Evolutionary conservation across 805 yeast species (phyloP), one percentile per base, ranked within the genome.

Genomic region (Candida qinlingensis): DNA sequence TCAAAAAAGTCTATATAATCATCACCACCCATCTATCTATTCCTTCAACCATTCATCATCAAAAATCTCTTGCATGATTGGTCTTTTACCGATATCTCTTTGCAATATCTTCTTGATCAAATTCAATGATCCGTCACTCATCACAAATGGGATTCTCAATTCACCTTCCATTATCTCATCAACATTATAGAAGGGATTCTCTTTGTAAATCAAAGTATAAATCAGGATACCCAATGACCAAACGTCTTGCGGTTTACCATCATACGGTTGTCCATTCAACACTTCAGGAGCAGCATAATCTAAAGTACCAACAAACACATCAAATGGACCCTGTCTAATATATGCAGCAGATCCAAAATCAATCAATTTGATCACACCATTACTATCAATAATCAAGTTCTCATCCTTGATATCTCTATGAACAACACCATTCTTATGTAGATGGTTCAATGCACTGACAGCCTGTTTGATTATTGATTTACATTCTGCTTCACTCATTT

Each of bases 211-310:
- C 61, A 94, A 78, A 0, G 97, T 94, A 68, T 91, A 94, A 26
- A 94, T 70, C 49, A 94, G 70, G 26, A 94, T 87, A 3, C 99
- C 99, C 62, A 92, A 73, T 0, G 98, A 96, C 99, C 99, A 94
- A 2, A 91, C 84, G 67, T 94, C 99, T 65, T 94, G 99, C 4
- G 96, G 92, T 63, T 80, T 85, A 26, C 99, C 99, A 45, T 81
- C 89, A 61, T 92, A 94, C 26, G 91, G 85, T 51, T 82, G 83
- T 2, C 98, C 99, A 45, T 83, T 76, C 35, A 94, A 72, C 0
- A 94, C 96, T 66, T 94, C 99, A 0, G 99, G 99, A 0, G 98
- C 96, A 1, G 98, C 98, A 65, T 92, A 94, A 65, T 94, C 97
- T 40, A 94, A 83, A 0, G 99, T 94, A 3, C 99, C 99, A 2